Evolutionary conservation across 2,329 filamentous ascomycete species (phyloP), one percentile per base, ranked within the genome.

Genomic region (Cladophialophora immunda): DNA sequence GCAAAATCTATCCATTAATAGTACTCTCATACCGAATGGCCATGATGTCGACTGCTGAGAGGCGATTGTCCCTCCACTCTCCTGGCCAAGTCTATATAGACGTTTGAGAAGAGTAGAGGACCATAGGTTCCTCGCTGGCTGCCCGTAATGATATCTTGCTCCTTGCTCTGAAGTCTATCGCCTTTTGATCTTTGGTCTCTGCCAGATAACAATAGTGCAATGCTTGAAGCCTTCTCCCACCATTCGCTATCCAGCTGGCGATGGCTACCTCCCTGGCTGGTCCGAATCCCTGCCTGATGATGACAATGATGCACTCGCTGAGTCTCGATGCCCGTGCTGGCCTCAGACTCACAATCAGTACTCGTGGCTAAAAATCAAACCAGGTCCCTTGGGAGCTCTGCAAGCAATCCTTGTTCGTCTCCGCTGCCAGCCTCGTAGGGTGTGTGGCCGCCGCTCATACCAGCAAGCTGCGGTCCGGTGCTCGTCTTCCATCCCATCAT

Each of bases 391-490:
- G 70, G 70, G 36, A 72, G 64, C 58, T 72, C 70, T 4, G 58
- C 54, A 19, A 72, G 60, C 30, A 69, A 61, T 8, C 68, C 68
- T 54, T 72, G 64, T 56, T 66, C 64, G 45, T 72, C 70, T 9
- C 68, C 70, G 57, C 27, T 66, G 17, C 68, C 68, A 53, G 52
- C 25, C 30, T 68, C 57, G 52, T 67, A 67, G 2, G 63, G 50
- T 19, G 60, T 62, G 32, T 53, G 36, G 52, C 19, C 38, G 25
- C 30, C 17, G 57, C 64, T 62, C 36, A 52, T 22, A 8, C 17
- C 22, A 36, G 34, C 34, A 25, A 56, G 30, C 41, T 58, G 52
- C n/a, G 30, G n/a, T 36, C 47, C 52, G 8, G 57, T 65, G 52
- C 64, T 67, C 22, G 61, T 59, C 55, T 61, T 52, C 30, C 62